A percentile compares a stretch with the other conserved stretches of the same genome.
Evolutionary conservation across 352 stramenopile genomes (phyloP).

Genomic region (Globisporangium perplexum): DNA sequence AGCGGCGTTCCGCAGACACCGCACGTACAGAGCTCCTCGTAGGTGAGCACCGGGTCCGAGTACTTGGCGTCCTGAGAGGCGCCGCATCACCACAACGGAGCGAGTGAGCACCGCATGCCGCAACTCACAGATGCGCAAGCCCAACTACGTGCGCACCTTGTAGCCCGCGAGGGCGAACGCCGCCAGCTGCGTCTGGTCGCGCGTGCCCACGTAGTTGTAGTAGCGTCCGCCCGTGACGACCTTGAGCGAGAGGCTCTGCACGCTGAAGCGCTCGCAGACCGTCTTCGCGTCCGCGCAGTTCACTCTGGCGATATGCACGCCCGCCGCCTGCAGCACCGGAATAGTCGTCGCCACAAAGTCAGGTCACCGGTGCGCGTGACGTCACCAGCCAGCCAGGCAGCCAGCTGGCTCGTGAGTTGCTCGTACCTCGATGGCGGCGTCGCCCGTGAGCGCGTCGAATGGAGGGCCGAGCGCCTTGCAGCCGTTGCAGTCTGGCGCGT

Average conservation of each 20-base stretch:
- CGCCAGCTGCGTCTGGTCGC: conserved; percentile 46
- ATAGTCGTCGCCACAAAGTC: too few species aligned
- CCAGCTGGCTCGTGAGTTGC: too few species aligned
- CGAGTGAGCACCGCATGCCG: neutral
- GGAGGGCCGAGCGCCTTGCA: conserved; percentile 71
- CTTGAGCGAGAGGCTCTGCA: conserved; percentile 78
- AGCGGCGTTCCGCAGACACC: neutral
- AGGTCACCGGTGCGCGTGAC: too few species aligned
- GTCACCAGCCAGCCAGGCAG: too few species aligned
- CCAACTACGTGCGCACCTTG: conserved; percentile 28
- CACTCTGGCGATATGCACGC: conserved; percentile 54
- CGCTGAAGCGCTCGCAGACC: conserved; percentile 73
- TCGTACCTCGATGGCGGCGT: conserved; percentile 25
- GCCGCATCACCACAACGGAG: neutral
- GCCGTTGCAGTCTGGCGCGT: conserved; percentile 76
- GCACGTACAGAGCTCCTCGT: conserved; percentile 44
- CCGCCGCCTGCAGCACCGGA: conserved; percentile 12
- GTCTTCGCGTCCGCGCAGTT: conserved; percentile 64
- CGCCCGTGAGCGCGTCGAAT: conserved; percentile 48
- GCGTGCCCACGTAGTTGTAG: conserved; percentile 66
- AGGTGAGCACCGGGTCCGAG: conserved; percentile 45
- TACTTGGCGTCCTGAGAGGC: conserved; percentile 18
- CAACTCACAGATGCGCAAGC: neutral
- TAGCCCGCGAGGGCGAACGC: conserved; percentile 50
- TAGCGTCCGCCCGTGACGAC: conserved; percentile 48